These are phyloP conservation scores for Tephrocybe sp. DNA, from an alignment of 768 basidiomycete genomes.

Conservation along the genomic window DNA sequence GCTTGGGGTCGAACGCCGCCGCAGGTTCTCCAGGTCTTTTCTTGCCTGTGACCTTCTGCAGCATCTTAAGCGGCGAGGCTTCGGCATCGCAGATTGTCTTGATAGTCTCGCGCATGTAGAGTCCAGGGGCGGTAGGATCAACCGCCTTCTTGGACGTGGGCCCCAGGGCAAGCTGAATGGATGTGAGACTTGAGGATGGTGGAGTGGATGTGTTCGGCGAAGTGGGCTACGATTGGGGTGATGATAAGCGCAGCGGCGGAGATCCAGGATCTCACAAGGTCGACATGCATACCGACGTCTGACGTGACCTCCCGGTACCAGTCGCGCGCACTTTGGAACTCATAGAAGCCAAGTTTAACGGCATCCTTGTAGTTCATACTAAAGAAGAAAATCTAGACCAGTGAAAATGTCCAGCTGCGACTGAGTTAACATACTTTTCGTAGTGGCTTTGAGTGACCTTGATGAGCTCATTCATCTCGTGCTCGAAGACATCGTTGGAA, in stretches of 20 bases:
- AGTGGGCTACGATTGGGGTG: too few species aligned
- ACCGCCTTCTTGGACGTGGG: constrained; percentile 63
- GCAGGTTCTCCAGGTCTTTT: too few species aligned
- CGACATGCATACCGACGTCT: too few species aligned
- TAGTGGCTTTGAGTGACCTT: constrained; percentile 78
- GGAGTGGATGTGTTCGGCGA: too few species aligned
- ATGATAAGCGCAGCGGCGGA: too few species aligned
- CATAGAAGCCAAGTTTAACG: constrained; percentile 93
- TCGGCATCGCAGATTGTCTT: constrained; percentile 93
- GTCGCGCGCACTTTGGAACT: constrained; percentile 87
- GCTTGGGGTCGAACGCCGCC: too few species aligned
- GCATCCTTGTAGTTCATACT: constrained; percentile 97
- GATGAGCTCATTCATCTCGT: constrained; percentile 87
- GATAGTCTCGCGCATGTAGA: constrained; percentile 86
- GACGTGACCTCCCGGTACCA: constrained; percentile 94
- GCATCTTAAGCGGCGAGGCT: constrained; percentile 70
- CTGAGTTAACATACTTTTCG: too few species aligned
- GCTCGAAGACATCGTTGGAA: constrained; percentile 82
- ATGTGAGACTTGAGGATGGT: constrained; percentile 69
- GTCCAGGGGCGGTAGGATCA: constrained; percentile 61
- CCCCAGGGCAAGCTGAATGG: constrained; percentile 87
- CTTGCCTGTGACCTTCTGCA: too few species aligned
- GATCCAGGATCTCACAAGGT: too few species aligned
- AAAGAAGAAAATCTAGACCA: too few species aligned
- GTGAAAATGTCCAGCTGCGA: too few species aligned